Conservation (phyloP, 1,139 yeast genomes). For the Yamadazyma atmosphaerica region DNA sequence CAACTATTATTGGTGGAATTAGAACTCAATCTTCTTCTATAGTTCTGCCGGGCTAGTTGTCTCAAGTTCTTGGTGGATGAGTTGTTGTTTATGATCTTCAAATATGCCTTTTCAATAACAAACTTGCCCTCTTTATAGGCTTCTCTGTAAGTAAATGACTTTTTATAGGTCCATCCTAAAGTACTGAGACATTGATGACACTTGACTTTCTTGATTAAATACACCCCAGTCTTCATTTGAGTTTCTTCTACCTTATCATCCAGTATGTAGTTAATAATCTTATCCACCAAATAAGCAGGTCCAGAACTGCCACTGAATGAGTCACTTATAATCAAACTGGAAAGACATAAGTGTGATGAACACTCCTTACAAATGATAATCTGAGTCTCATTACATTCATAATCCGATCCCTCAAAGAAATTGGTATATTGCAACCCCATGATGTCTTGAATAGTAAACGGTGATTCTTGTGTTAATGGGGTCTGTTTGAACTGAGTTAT, state of each 20-base stretch:
- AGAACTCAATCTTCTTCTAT: slow-evolving; percentile 25
- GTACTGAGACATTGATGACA: slow-evolving; percentile 65
- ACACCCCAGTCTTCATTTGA: slow-evolving; percentile 70
- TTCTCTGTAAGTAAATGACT: slow-evolving; percentile 55
- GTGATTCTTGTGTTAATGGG: too few species aligned
- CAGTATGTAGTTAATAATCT: slow-evolving; percentile 42
- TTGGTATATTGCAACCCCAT: slow-evolving; percentile 44
- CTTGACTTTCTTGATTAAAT: slow-evolving; percentile 59
- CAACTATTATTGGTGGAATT: slow-evolving; percentile 15
- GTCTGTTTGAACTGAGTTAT: too few species aligned
- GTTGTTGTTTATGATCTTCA: slow-evolving; percentile 26
- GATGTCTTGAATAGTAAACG: too few species aligned
- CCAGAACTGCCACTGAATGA: slow-evolving; percentile 54
- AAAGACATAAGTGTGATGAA: slow-evolving; percentile 53
- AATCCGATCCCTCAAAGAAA: slow-evolving; percentile 36
- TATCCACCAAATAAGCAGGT: slow-evolving; percentile 52
- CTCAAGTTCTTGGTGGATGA: slow-evolving; percentile 26
- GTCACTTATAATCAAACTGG: slow-evolving; percentile 47
- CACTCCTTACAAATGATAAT: slow-evolving; percentile 53
- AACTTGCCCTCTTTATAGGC: slow-evolving; percentile 76
- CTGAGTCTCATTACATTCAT: slow-evolving; percentile 36
- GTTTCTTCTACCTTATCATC: slow-evolving; percentile 35
- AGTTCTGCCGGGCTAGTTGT: slow-evolving; percentile 31
- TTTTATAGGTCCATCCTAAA: slow-evolving; percentile 80
- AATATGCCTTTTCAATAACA: slow-evolving; percentile 58